A percentile compares a stretch with the other conserved stretches of the same genome.
Evolutionary conservation across 2,329 filamentous ascomycete genomes (phyloP).

Genomic region (Aureobasidium musti): DNA sequence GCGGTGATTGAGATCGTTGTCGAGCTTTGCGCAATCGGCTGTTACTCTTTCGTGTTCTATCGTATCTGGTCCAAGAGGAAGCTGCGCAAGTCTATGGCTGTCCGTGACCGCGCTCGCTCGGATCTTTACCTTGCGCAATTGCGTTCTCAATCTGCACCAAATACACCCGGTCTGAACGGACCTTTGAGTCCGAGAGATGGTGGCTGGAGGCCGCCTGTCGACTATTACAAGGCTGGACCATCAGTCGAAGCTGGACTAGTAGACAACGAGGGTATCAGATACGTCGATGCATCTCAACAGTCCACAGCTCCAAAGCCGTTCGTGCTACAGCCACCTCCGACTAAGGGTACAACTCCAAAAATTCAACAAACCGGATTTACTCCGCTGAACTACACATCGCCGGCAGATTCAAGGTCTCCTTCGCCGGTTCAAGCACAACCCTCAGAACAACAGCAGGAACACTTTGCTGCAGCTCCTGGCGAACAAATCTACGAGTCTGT

Average conservation of each 20-base stretch:
- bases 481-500: slow-evolving; percentile 84
- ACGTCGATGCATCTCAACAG: slow-evolving; percentile 58
- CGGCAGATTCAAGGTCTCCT: slow-evolving; percentile 31
- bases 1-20: slow-evolving; percentile 96
- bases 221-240: slow-evolving; percentile 45
- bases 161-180: slow-evolving; percentile 77
- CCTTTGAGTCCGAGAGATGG: slow-evolving; percentile 65
- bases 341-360: slow-evolving; percentile 75
- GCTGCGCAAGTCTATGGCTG: slow-evolving; percentile 94
- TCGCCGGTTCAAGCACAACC: slow-evolving; percentile 34
- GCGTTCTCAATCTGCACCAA: slow-evolving; percentile 79
- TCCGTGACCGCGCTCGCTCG: slow-evolving; percentile 88
- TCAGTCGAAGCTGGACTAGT: slow-evolving; percentile 40
- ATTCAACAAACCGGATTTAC: slow-evolving; percentile 64
- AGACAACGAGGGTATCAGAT: slow-evolving; percentile 61
- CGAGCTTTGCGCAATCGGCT: slow-evolving; percentile 84
- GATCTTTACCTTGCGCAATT: slow-evolving; percentile 82
- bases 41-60: slow-evolving; percentile 96
- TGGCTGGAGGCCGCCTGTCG: slow-evolving; percentile 51
- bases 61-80: slow-evolving; percentile 95
- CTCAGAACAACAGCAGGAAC: slow-evolving; percentile 58
- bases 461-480: slow-evolving; percentile 70
- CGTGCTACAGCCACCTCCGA: slow-evolving; percentile 81
- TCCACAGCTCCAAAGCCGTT: slow-evolving; percentile 61
- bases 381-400: slow-evolving; percentile 37